Evolutionary conservation across 2,329 filamentous ascomycete species (phyloP).

Genomic region (Keithomyces neogunnii): DNA sequence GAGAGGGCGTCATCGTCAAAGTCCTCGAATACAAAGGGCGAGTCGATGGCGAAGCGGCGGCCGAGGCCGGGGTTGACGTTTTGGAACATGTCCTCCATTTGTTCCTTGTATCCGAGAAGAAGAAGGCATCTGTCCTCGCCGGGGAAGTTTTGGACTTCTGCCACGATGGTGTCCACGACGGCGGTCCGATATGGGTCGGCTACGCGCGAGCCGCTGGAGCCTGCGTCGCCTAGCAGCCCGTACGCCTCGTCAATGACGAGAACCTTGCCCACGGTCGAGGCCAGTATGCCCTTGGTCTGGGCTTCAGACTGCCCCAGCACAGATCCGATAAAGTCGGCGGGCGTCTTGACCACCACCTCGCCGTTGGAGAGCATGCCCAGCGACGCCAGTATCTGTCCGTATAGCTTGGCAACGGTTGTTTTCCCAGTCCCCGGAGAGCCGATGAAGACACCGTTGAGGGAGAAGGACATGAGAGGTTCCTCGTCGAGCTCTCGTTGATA

Average conservation of each 20-base stretch:
- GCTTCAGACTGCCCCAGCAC: slow-evolving; percentile 58
- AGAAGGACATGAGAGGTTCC: slow-evolving; percentile 48
- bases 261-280: slow-evolving; percentile 60
- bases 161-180: slow-evolving; percentile 66
- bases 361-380: slow-evolving; percentile 59
- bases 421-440: slow-evolving; percentile 70
- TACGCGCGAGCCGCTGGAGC: slow-evolving; percentile 4
- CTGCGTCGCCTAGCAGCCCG: slow-evolving; percentile 41
- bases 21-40: slow-evolving; percentile 61
- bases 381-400: slow-evolving; percentile 59
- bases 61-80: slow-evolving; percentile 63
- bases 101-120: slow-evolving; percentile 59
- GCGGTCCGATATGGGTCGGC: slow-evolving; percentile 46
- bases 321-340: slow-evolving; percentile 62
- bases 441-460: slow-evolving; percentile 61
- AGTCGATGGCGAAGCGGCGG: slow-evolving; percentile 54
- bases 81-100: slow-evolving; percentile 67
- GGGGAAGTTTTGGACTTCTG: slow-evolving; percentile 60
- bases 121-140: slow-evolving; percentile 68
- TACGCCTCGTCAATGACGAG: slow-evolving; percentile 78
- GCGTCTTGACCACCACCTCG: slow-evolving; percentile 65
- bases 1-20: slow-evolving; percentile 51
- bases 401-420: slow-evolving; percentile 66
- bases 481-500: slow-evolving; percentile 59
- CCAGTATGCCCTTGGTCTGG: slow-evolving; percentile 64